Base-by-base conservation (phyloP, 257 asterid genomes). In the Fraxinus cuspidata region DNA sequence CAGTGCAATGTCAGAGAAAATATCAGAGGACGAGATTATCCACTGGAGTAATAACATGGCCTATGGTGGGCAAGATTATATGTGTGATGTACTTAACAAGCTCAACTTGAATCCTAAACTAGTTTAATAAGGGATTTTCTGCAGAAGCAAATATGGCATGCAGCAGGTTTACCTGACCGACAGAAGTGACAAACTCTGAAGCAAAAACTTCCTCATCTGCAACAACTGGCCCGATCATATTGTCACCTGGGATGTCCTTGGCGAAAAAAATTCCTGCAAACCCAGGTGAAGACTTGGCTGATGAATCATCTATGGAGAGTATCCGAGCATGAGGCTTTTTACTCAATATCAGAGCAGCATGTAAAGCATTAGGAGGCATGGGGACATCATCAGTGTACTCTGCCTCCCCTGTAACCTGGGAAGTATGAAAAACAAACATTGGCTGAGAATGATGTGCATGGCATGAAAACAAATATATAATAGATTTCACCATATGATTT, bases 391-490 rank as follows among this genome's bases (percentile, higher is more conserved):
- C 99, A 38, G 98, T 88, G 79, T 95, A 95, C 86, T 95, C 99
- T 32, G 98, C 98, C 88, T 95, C 99, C 75, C 99, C 98, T 65
- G 97, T 88, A 81, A 93, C 99, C 99, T 95, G 84, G 42, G 79
- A 79, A 84, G 28, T 60, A 65, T 27, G 40, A 65, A 65, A 53
- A 58, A 73, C 68, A 84, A 78, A 72, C 65, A 79, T 77, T 18
- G 10, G 60, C 81, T 44, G 75, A 53, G 56, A 69, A 18, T 53
- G 74, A 35, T 5, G 32, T 32, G 31, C 25, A 56, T 7, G 71
- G 73, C 34, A 38, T 13, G 25, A 66, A 63, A 70, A 49, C 35
- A 6, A 67, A 10, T 44, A 7, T 56, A 6, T 38, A 71, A 32
- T 11, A 28, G 72, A 19, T 40, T 38, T 69, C 79, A 77, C 67